These are phyloP conservation scores for Microstegium vimineum DNA, from an alignment of 176 grass and related monocot genomes.

Conservation along the genomic window DNA sequence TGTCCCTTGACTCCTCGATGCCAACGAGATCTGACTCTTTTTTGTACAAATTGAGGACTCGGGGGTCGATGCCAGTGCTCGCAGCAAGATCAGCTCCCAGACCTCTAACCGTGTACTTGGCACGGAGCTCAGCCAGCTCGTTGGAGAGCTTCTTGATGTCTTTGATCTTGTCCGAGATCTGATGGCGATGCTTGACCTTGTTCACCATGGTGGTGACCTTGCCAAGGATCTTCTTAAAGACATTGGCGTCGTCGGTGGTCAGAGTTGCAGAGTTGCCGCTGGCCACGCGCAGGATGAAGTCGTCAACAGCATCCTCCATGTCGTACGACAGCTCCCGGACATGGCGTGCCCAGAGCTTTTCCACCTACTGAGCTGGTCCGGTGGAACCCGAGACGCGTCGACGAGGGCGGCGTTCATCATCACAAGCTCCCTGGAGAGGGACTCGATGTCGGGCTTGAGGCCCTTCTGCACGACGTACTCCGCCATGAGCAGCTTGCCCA, in stretches of 20 bases:
- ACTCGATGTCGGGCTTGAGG: background rate
- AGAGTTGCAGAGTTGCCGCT: fast-evolving
- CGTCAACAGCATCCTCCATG: background rate
- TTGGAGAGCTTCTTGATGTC: background rate
- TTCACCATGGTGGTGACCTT: background rate
- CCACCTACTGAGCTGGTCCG: background rate
- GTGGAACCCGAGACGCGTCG: background rate
- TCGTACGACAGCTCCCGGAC: background rate
- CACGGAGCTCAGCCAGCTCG: background rate
- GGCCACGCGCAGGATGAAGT: background rate
- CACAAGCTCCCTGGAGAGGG: background rate
- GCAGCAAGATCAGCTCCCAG: fast-evolving
- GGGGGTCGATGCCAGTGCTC: background rate
- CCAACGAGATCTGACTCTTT: background rate
- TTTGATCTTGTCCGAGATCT: background rate
- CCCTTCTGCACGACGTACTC: background rate
- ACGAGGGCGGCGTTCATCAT: background rate
- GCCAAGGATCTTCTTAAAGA: background rate
- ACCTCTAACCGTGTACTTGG: background rate
- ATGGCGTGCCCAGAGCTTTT: background rate
- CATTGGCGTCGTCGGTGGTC: fast-evolving
- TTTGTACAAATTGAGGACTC: background rate
- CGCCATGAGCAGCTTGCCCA: background rate
- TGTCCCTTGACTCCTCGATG: background rate
- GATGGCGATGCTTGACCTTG: background rate